Conservation (phyloP, 164 flowering plant genomes). For the Paratinospora sagittata region DNA sequence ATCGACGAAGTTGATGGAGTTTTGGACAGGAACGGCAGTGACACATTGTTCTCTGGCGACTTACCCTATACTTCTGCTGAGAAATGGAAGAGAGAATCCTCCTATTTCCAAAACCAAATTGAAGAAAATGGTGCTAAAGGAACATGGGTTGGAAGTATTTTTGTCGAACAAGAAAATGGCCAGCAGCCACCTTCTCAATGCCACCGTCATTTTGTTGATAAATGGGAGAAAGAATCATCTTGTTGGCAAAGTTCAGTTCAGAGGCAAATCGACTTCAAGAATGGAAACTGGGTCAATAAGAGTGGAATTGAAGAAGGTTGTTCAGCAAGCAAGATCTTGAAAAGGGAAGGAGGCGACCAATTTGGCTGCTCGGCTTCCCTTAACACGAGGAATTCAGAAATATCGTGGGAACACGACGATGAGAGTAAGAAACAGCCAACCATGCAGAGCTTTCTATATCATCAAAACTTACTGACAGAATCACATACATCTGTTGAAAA, state of each 20-base stretch:
- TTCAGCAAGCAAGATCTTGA: no score
- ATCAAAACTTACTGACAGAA: not conserved
- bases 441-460: not conserved
- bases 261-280: not conserved
- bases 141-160: not conserved
- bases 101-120: no score
- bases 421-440: not conserved
- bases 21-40: not conserved
- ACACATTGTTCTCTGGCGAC: conserved; percentile 7
- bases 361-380: not conserved
- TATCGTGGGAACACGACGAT: not conserved
- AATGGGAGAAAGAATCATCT: conserved; percentile 16
- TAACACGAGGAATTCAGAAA: not conserved
- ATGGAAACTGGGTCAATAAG: conserved; percentile 8
- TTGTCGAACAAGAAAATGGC: not conserved
- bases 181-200: conserved; percentile 11
- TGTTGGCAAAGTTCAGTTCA: conserved; percentile 7
- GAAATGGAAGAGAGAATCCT: conserved; percentile 6
- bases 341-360: no score
- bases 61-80: not conserved
- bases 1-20: conserved; percentile 2
- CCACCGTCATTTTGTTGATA: conserved; percentile 6
- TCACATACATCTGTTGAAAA: not conserved
- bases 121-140: not conserved
- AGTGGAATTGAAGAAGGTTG: not conserved